Percentiles rank a stretch among this genome's conserved stretches.
Evolutionary conservation across 495 filamentous ascomycete species (phyloP).

Genomic region (Penicillium longicatenatum): DNA sequence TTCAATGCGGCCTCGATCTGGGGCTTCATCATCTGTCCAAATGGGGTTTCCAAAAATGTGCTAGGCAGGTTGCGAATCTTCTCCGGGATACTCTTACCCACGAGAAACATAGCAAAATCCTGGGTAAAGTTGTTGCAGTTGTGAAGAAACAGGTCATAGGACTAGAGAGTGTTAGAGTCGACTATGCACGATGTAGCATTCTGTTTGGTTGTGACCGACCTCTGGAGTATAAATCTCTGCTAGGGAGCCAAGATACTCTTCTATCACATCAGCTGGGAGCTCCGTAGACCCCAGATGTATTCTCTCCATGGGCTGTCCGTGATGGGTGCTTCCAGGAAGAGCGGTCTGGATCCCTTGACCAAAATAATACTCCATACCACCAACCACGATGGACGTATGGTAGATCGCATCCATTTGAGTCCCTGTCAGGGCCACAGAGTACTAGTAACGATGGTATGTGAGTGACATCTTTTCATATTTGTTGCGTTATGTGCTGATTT

Average conservation of each 20-base stretch:
- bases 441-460: conserved; percentile 38
- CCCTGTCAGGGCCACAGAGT: conserved; percentile 56
- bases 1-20: conserved; percentile 76
- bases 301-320: conserved; percentile 80
- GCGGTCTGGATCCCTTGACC: conserved; percentile 80
- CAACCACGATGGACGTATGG: conserved; percentile 84
- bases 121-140: conserved; percentile 99
- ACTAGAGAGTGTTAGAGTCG: conserved; percentile 45
- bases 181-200: background rate
- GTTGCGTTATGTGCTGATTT: background rate
- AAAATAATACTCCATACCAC: conserved; percentile 74
- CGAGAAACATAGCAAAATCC: conserved; percentile 85
- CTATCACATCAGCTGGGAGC: conserved; percentile 78
- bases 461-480: conserved; percentile 3
- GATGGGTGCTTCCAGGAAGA: conserved; percentile 75
- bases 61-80: conserved; percentile 88
- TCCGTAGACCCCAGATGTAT: conserved; percentile 74
- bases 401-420: conserved; percentile 87
- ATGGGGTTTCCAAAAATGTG: conserved; percentile 83
- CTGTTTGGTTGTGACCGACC: conserved; percentile 39
- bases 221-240: conserved; percentile 81
- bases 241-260: conserved; percentile 86
- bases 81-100: conserved; percentile 85
- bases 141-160: conserved; percentile 85
- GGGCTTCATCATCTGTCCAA: conserved; percentile 87